These are phyloP conservation scores for Hymenochaete sp. DNA, from an alignment of 1,284 basidiomycete species.

Conservation along the genomic window DNA sequence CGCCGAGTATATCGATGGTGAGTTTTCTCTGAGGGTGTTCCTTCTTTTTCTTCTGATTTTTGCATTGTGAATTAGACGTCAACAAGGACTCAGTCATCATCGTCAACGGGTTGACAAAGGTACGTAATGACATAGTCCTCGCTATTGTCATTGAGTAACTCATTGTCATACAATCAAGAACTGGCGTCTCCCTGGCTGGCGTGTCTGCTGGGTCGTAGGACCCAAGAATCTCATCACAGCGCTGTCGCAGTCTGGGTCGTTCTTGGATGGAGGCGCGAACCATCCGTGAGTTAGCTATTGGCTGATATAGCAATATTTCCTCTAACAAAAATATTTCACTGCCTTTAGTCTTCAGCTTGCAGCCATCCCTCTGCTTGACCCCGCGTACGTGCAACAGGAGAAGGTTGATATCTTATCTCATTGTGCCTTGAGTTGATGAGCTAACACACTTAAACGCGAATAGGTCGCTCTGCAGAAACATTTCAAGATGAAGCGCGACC, in stretches of 20 bases:
- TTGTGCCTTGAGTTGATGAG: constrained; percentile 2
- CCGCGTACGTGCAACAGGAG: constrained; percentile 58
- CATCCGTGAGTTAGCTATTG: constrained; percentile 56
- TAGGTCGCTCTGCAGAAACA: constrained; percentile 75
- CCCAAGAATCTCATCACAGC: constrained; percentile 85
- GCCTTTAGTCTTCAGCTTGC: constrained; percentile 68
- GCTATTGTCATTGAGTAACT: neutral
- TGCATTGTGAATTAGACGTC: constrained; percentile 42
- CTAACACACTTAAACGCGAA: neutral
- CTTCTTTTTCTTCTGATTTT: neutral
- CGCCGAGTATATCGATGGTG: constrained; percentile 66
- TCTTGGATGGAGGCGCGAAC: constrained; percentile 83
- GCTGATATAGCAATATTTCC: neutral
- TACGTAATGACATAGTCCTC: constrained; percentile 24
- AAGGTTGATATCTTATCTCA: constrained; percentile 36
- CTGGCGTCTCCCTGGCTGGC: constrained; percentile 89
- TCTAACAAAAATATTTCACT: neutral
- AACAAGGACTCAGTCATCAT: constrained; percentile 78
- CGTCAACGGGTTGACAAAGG: constrained; percentile 91
- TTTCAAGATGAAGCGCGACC: constrained; percentile 87
- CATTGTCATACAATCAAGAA: constrained; percentile 39
- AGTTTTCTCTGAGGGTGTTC: constrained; percentile 1
- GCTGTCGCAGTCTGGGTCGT: constrained; percentile 80
- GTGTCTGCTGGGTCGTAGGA: constrained; percentile 93
- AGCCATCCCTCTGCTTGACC: constrained; percentile 74